Conservation (phyloP, 805 yeast species). For the Candida krabiensis region DNA sequence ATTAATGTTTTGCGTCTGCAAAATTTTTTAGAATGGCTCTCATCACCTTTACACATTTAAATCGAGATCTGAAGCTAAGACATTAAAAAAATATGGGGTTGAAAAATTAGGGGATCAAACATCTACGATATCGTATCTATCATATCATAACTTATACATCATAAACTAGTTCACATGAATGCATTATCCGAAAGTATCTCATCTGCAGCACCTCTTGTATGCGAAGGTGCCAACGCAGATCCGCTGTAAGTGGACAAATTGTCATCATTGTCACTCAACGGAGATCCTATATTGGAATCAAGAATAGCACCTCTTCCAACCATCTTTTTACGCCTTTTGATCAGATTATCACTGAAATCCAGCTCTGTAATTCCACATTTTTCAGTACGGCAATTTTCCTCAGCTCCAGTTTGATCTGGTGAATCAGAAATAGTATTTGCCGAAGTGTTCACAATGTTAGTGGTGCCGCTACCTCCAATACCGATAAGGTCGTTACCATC, state of each 20-base stretch:
- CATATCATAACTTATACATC: too few relatives aligned
- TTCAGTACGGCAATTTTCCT: constrained; percentile 3
- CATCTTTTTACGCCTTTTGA: constrained; percentile 27
- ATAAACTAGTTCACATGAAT: background rate
- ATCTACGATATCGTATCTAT: too few relatives aligned
- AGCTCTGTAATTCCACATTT: constrained; percentile 4
- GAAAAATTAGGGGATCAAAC: too few relatives aligned
- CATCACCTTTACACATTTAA: too few relatives aligned
- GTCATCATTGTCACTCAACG: constrained; percentile 33
- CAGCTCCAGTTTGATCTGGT: constrained; percentile 7
- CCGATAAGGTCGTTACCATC: constrained; percentile 1
- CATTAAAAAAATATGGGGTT: too few relatives aligned
- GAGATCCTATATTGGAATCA: constrained; percentile 31
- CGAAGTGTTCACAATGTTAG: too few relatives aligned
- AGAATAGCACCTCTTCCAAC: constrained; percentile 7
- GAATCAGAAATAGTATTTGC: constrained; percentile 12
- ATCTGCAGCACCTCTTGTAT: constrained; percentile 6
- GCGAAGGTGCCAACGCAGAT: constrained; percentile 26
- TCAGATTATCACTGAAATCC: constrained; percentile 9
- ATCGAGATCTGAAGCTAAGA: too few relatives aligned
- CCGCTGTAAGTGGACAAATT: constrained; percentile 31
- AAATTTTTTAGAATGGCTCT: too few relatives aligned
- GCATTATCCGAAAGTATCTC: constrained; percentile 14
- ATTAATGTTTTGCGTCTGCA: too few relatives aligned
- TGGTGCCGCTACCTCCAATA: constrained; percentile 1